phyloP scores from a whole-genome alignment of 2,329 filamentous ascomycete genomes.

The Metarhizium album region DNA sequence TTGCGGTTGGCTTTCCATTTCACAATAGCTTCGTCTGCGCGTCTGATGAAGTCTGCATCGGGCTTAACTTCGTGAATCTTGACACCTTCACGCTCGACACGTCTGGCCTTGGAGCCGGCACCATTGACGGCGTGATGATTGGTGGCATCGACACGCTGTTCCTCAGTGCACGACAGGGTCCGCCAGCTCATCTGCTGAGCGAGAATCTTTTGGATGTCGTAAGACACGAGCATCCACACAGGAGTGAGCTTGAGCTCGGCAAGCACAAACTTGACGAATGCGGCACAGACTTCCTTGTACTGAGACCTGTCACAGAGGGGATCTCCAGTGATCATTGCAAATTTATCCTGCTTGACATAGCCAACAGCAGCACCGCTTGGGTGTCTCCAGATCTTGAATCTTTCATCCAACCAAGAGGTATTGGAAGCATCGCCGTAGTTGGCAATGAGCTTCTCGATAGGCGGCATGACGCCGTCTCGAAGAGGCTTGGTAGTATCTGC shows the following conservation, averaged over 20 bases:
- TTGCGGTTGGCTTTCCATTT: conserved; percentile 75
- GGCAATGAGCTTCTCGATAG: conserved; percentile 78
- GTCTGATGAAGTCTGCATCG: conserved; percentile 58
- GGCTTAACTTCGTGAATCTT: conserved; percentile 63
- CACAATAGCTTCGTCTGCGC: conserved; percentile 61
- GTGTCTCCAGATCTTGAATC: conserved; percentile 83
- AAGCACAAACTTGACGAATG: conserved; percentile 66
- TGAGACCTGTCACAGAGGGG: conserved; percentile 75
- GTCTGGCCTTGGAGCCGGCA: conserved; percentile 64
- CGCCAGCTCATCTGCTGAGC: conserved; percentile 77
- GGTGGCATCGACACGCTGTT: conserved; percentile 76
- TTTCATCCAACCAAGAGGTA: conserved; percentile 85
- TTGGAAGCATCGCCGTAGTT: conserved; percentile 94
- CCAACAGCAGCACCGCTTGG: conserved; percentile 74
- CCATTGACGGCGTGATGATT: conserved; percentile 46
- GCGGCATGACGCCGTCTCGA: conserved; percentile 48
- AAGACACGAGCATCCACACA: conserved; percentile 80
- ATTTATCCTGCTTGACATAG: conserved; percentile 66
- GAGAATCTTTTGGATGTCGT: conserved; percentile 68
- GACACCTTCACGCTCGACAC: conserved; percentile 73
- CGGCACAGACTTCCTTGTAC: conserved; percentile 60
- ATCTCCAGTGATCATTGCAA: conserved; percentile 76
- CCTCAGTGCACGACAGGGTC: conserved; percentile 76
- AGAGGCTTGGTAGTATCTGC: conserved; percentile 57
- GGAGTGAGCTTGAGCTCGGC: conserved; percentile 62